These are phyloP conservation scores for Globisporangium takayamanum DNA, from an alignment of 352 stramenopile genomes.

Conservation along the genomic window DNA sequence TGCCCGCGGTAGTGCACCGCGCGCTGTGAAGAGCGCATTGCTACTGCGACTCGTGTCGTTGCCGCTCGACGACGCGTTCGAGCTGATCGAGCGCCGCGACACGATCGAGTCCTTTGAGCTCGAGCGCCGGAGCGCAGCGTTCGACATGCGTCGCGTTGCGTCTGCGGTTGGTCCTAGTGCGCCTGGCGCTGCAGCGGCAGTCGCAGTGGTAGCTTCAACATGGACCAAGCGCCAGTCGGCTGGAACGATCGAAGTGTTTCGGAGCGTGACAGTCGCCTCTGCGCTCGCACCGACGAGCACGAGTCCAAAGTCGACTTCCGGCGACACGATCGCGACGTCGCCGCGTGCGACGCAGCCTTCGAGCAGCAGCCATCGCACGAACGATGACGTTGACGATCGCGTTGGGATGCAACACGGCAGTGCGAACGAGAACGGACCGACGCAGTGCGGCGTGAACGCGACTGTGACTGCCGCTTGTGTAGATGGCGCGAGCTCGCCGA, in stretches of 20 bases:
- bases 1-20: constrained; percentile 37
- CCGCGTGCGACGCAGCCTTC: constrained; percentile 35
- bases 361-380: constrained; percentile 49
- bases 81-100: constrained; percentile 29
- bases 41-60: constrained; percentile 33
- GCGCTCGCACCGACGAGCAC: constrained; percentile 51
- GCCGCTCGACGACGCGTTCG: constrained; percentile 20
- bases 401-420: constrained; percentile 33
- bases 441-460: constrained; percentile 35
- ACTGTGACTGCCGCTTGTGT: constrained; percentile 17
- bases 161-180: background rate
- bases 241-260: constrained; percentile 20
- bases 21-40: constrained; percentile 30
- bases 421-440: constrained; percentile 36
- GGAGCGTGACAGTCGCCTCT: constrained; percentile 25
- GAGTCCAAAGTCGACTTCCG: constrained; percentile 70
- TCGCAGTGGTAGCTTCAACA: constrained; percentile 19
- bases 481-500: constrained; percentile 19
- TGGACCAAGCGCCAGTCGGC: constrained; percentile 45
- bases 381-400: background rate
- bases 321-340: constrained; percentile 35
- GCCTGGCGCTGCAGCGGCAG: background rate
- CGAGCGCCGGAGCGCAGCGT: constrained; percentile 22
- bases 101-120: constrained; percentile 51
- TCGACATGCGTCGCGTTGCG: background rate